Conservation (phyloP, 257 asterid genomes). For the Nicotiana benthamiana region DNA sequence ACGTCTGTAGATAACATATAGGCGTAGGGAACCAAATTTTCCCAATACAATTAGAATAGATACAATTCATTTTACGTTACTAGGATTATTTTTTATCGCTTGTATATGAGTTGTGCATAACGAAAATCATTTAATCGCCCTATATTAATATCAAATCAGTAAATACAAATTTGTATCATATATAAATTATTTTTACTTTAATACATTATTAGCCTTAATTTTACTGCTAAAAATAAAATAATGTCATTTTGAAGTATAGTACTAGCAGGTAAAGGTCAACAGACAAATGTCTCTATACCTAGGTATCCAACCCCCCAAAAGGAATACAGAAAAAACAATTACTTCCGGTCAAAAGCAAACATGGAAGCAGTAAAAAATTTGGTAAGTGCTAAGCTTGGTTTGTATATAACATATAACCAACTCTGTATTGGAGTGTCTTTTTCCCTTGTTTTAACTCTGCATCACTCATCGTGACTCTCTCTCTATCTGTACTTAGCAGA, state of each 20-base stretch:
- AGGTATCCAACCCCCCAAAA: not conserved
- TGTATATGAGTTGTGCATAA: not conserved
- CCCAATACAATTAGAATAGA: too few relatives aligned
- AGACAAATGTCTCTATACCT: not conserved
- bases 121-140: not conserved
- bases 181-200: too few relatives aligned
- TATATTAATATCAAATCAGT: too few relatives aligned
- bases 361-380: conserved; percentile 1
- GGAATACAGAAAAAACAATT: not conserved
- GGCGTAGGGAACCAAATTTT: too few relatives aligned
- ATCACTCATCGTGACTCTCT: not conserved
- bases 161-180: too few relatives aligned
- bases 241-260: too few relatives aligned
- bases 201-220: too few relatives aligned
- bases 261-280: too few relatives aligned
- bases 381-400: not conserved
- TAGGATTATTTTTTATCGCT: not conserved
- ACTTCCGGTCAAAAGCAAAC: not conserved
- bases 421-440: not conserved
- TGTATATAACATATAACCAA: not conserved
- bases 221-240: not conserved
- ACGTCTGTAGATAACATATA: too few relatives aligned
- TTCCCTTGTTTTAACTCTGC: not conserved
- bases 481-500: not conserved
- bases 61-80: not conserved